Evolutionary conservation across 1,139 yeast genomes (phyloP), one percentile per base, ranked within the genome.

Genomic region (Candida neerlandica): DNA sequence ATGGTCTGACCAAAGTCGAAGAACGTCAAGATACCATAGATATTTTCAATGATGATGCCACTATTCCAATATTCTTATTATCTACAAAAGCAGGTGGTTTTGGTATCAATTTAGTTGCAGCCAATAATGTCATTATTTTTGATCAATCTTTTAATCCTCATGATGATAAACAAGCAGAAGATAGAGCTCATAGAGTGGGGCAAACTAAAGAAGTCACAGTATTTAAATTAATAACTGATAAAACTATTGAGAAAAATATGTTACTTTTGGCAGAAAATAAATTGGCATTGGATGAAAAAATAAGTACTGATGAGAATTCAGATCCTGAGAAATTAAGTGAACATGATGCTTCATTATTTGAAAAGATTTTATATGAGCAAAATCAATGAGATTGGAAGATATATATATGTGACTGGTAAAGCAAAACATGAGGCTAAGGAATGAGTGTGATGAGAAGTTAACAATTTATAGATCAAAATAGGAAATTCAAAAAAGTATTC

Each of bases 81-180:
- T 89, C 97, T 9, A 94, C 99, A 3, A 90, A 89, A 64, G 99
- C 99, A 0, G 99, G 99, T 61, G 99, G 99, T 1, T 94, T 94
- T 70, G 99, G 99, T 52, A 94, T 94, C 67, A 94, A 94, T 63
- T 78, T 94, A 58, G 96, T 96, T 3, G 96, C 97, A 61, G 99
- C 99, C 9, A 94, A 91, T 63, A 84, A 86, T 53, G 99, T 94
- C 3, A 79, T 94, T 48, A 89, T 95, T 34, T 92, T 85, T 61
- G 99, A 94, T 65, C 94, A 91, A 64, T 87, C 96, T 44, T 94
- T 94, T 70, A 94, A 94, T 61, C 99, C 99, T 0, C 99, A 95
- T 65, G 99, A 94, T 66, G 99, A 94, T 64, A 88, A 87, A 63
- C 99, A 94, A 71, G 99, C 99, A 0, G 99, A 95, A 65, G 99